Conservation (phyloP, 306 rosid genomes). For the Echinosophora koreensis region DNA sequence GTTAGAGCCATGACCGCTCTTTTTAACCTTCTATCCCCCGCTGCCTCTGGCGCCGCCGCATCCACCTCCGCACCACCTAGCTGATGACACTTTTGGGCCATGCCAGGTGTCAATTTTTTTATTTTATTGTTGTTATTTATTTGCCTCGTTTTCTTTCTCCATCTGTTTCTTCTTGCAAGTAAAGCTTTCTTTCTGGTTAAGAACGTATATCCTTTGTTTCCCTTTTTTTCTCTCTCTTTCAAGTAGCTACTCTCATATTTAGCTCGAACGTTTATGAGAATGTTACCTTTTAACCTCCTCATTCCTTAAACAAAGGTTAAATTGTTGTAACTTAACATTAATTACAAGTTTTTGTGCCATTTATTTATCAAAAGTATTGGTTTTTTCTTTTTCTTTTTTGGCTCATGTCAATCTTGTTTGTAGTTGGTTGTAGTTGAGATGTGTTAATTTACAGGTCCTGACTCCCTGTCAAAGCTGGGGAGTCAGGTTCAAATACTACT, state of each 20-base stretch:
- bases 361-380: neutral
- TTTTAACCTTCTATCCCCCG: slow-evolving; percentile 60
- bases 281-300: neutral
- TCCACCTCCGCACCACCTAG: slow-evolving; percentile 52
- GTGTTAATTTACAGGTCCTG: neutral
- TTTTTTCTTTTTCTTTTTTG: too few species aligned
- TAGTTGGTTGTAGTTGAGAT: neutral
- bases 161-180: slow-evolving; percentile 27
- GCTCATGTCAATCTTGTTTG: neutral
- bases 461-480: too few species aligned
- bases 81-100: slow-evolving; percentile 46
- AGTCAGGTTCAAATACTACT: too few species aligned
- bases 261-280: neutral
- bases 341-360: neutral
- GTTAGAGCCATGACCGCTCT: slow-evolving; percentile 76
- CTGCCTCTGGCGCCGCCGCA: slow-evolving; percentile 52
- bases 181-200: slow-evolving; percentile 52
- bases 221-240: neutral
- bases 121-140: neutral
- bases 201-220: slow-evolving; percentile 45
- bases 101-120: slow-evolving; percentile 46
- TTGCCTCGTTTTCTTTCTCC: neutral
- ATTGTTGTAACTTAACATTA: neutral
- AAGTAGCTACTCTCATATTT: slow-evolving; percentile 43
- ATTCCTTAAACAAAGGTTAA: neutral